These are phyloP conservation scores for Pyrenophora teres DNA, from an alignment of 2,329 filamentous ascomycete species.

Conservation along the genomic window DNA sequence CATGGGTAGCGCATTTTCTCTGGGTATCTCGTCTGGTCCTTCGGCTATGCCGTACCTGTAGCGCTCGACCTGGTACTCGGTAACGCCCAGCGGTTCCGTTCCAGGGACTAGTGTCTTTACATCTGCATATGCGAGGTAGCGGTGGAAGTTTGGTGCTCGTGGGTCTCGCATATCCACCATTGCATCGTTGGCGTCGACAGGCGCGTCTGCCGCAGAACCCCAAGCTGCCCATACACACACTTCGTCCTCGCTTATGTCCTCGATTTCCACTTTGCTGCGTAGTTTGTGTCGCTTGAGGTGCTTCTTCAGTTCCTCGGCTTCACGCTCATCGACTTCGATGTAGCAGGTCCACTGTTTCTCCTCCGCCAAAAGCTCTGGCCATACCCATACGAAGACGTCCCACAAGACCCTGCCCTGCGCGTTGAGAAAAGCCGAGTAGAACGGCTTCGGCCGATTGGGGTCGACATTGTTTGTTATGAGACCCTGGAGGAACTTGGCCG, in stretches of 20 bases:
- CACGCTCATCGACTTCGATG: slow-evolving; percentile 78
- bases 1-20: slow-evolving; percentile 75
- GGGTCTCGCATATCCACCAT: slow-evolving; percentile 29
- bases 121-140: slow-evolving; percentile 6
- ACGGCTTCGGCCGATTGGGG: slow-evolving; percentile 46
- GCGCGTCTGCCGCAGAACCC: slow-evolving; percentile 49
- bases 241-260: slow-evolving; percentile 67
- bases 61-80: slow-evolving; percentile 73
- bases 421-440: slow-evolving; percentile 83
- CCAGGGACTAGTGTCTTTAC: slow-evolving; percentile 4
- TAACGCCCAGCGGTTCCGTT: slow-evolving; percentile 32
- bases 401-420: slow-evolving; percentile 79
- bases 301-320: slow-evolving; percentile 65
- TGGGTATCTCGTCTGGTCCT: slow-evolving; percentile 76
- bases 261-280: slow-evolving; percentile 73
- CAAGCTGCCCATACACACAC: slow-evolving; percentile 74
- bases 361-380: slow-evolving; percentile 25
- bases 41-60: slow-evolving; percentile 84
- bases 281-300: slow-evolving; percentile 87
- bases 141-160: slow-evolving; percentile 23
- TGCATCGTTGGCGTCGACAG: slow-evolving; percentile 8
- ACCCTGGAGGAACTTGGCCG: slow-evolving; percentile 84
- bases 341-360: slow-evolving; percentile 63
- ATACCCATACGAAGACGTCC: slow-evolving; percentile 83
- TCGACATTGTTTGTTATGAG: slow-evolving; percentile 77